Evolutionary conservation across 441 rosid species (phyloP).

Genomic region (Syzygium malaccense): DNA sequence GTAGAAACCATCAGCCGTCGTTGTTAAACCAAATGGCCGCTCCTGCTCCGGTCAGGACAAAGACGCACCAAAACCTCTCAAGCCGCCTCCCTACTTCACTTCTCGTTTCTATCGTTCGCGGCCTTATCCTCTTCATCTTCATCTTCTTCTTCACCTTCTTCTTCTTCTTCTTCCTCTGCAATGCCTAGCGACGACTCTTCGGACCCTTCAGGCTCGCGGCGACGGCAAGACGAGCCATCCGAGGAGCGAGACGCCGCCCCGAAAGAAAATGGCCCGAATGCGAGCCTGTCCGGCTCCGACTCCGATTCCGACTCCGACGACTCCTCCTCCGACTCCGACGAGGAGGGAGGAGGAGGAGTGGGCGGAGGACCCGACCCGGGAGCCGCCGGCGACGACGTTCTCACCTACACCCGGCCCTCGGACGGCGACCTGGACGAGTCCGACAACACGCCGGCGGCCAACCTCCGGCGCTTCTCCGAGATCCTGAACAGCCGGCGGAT

Average conservation of each 20-base stretch:
- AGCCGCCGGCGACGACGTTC: neutral
- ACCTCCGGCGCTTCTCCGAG: conserved; percentile 32
- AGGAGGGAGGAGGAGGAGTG: neutral
- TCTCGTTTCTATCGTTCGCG: neutral
- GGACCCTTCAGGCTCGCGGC: neutral
- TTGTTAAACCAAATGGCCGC: neutral
- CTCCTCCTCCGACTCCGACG: conserved; percentile 12
- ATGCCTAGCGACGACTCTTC: neutral
- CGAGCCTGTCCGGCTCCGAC: conserved; percentile 28
- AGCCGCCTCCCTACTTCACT: neutral
- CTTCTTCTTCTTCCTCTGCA: neutral
- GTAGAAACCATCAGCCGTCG: neutral
- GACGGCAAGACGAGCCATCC: neutral
- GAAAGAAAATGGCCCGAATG: neutral
- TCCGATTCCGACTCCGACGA: conserved; percentile 35
- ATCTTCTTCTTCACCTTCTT: neutral
- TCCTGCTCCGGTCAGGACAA: neutral
- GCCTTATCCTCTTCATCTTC: neutral
- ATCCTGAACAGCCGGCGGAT: conserved; percentile 26
- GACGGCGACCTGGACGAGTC: conserved; percentile 33
- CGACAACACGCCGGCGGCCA: conserved; percentile 36
- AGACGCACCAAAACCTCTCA: neutral
- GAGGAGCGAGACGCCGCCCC: neutral
- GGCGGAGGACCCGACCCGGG: neutral
- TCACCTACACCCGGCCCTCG: conserved; percentile 23